phyloP scores from a whole-genome alignment of 1,284 basidiomycete species.

The Apiotrichum porosum region DNA sequence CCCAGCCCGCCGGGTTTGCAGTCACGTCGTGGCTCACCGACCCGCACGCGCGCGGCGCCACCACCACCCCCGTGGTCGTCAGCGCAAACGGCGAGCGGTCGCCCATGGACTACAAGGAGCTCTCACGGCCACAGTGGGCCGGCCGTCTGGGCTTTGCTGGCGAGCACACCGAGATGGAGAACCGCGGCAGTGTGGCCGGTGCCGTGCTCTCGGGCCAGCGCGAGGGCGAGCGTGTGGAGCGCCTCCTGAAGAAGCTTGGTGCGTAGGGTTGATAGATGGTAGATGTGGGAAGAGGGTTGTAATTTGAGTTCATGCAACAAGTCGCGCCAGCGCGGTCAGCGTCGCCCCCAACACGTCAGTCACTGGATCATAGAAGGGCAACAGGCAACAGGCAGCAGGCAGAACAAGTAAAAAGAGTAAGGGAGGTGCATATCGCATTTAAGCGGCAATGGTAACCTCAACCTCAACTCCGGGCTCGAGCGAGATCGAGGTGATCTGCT shows the following conservation, averaged over 20 bases:
- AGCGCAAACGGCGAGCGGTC: constrained; percentile 40
- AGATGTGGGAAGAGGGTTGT: too few relatives aligned
- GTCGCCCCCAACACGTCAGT: too few relatives aligned
- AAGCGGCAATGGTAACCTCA: constrained; percentile 89
- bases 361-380: too few relatives aligned
- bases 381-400: too few relatives aligned
- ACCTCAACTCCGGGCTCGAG: constrained; percentile 99
- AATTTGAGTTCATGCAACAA: too few relatives aligned
- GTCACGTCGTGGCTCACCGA: constrained; percentile 52
- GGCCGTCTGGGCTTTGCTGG: constrained; percentile 53
- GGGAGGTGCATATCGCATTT: too few relatives aligned
- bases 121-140: constrained; percentile 49
- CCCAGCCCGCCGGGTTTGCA: constrained; percentile 20
- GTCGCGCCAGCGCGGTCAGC: too few relatives aligned
- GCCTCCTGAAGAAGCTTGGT: constrained; percentile 22
- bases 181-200: constrained; percentile 51
- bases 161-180: constrained; percentile 54
- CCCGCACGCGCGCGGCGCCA: constrained; percentile 51
- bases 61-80: constrained; percentile 51
- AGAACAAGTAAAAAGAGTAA: neutral
- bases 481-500: constrained; percentile 99
- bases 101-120: constrained; percentile 52
- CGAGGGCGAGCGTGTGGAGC: constrained; percentile 47
- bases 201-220: constrained; percentile 50
- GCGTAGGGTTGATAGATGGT: too few relatives aligned